Evolutionary conservation across 2,329 filamentous ascomycete genomes (phyloP).

Genomic region (Lasiodiplodia sp.): DNA sequence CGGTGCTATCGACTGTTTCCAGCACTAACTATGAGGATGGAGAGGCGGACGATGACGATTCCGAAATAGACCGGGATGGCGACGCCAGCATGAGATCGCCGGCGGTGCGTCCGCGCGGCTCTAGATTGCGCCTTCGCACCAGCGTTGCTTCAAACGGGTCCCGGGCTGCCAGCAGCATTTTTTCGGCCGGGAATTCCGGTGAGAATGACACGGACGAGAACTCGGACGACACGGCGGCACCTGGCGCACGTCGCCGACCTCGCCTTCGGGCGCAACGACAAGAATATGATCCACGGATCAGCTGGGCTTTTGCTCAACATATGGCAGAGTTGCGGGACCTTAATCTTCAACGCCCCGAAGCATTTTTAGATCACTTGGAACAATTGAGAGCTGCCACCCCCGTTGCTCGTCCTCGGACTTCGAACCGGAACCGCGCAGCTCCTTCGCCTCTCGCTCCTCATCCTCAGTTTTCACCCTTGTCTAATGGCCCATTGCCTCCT

Average conservation of each 20-base stretch:
- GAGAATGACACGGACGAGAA: slow-evolving; percentile 49
- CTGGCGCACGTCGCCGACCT: slow-evolving; percentile 37
- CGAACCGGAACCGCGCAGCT: slow-evolving; percentile 45
- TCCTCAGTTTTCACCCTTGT: slow-evolving; percentile 45
- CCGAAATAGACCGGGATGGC: slow-evolving; percentile 47
- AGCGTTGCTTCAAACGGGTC: slow-evolving; percentile 36
- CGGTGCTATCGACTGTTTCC: slow-evolving; percentile 42
- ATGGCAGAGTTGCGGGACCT: slow-evolving; percentile 44
- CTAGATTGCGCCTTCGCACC: slow-evolving; percentile 45
- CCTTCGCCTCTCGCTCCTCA: slow-evolving; percentile 37
- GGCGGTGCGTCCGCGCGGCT: slow-evolving; percentile 43
- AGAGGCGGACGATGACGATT: slow-evolving; percentile 53
- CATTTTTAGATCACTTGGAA: slow-evolving; percentile 43
- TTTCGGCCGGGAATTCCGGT: slow-evolving; percentile 36
- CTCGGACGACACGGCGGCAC: slow-evolving; percentile 46
- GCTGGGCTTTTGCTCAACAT: slow-evolving; percentile 51
- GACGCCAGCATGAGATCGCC: slow-evolving; percentile 47
- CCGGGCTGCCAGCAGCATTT: slow-evolving; percentile 39
- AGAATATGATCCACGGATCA: slow-evolving; percentile 51
- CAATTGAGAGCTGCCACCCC: slow-evolving; percentile 49
- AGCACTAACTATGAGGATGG: slow-evolving; percentile 50
- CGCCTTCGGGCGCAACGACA: slow-evolving; percentile 39
- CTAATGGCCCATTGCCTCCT: slow-evolving; percentile 30
- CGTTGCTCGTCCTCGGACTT: slow-evolving; percentile 47
- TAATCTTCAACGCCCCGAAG: slow-evolving; percentile 42